These are phyloP conservation scores for Bryoglossum gracile DNA, from an alignment of 495 filamentous ascomycete species.

Conservation along the genomic window DNA sequence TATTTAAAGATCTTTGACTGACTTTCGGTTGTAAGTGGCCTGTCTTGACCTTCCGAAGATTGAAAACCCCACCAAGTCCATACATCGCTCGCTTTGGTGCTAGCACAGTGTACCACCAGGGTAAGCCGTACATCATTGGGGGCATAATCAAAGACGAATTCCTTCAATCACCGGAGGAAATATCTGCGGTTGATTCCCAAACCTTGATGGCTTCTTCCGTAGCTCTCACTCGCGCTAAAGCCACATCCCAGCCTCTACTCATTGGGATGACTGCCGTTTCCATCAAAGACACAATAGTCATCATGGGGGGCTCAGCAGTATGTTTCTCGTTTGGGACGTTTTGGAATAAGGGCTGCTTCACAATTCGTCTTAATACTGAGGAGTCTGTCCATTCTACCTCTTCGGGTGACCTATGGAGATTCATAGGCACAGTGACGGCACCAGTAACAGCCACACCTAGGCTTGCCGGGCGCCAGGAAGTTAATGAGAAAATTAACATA, in stretches of 20 bases:
- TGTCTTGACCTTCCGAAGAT: slow-evolving; percentile 11
- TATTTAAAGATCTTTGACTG: too few species aligned
- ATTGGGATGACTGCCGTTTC: slow-evolving; percentile 50
- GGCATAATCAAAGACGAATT: slow-evolving; percentile 36
- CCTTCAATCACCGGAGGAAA: slow-evolving; percentile 8
- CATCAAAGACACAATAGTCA: slow-evolving; percentile 36
- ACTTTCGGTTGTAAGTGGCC: too few species aligned
- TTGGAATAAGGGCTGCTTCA: slow-evolving; percentile 57
- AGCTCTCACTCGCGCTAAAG: background rate
- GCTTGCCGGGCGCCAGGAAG: too few species aligned
- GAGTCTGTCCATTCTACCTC: background rate
- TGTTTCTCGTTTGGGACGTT: slow-evolving; percentile 84
- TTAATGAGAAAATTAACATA: background rate
- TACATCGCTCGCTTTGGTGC: slow-evolving; percentile 32
- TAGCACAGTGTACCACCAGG: slow-evolving; percentile 22
- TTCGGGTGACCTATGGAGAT: slow-evolving; percentile 6
- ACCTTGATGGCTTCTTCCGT: background rate
- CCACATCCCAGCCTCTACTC: slow-evolving; percentile 37
- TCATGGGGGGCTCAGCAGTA: slow-evolving; percentile 76
- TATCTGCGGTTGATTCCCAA: slow-evolving; percentile 5
- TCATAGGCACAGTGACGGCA: slow-evolving; percentile 7
- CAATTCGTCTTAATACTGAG: background rate
- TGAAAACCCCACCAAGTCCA: background rate
- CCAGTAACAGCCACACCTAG: background rate
- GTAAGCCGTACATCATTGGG: slow-evolving; percentile 36